These are phyloP conservation scores for Meredithiella fracta DNA, from an alignment of 2,329 filamentous ascomycete species.

Conservation along the genomic window DNA sequence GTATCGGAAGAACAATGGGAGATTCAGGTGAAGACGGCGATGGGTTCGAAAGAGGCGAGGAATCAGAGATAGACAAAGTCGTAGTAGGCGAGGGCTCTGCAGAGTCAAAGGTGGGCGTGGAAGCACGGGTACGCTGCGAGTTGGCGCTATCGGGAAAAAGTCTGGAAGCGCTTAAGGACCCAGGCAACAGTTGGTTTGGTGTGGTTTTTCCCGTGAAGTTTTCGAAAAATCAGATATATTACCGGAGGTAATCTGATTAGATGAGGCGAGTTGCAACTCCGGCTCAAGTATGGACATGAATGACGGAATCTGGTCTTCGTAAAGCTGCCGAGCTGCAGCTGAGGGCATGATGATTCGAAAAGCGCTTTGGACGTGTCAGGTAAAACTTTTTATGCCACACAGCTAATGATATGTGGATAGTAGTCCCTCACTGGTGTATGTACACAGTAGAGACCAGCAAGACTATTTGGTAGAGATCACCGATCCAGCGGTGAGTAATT, in stretches of 20 bases:
- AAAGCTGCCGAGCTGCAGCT: conserved; percentile 42
- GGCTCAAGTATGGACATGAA: conserved; percentile 63
- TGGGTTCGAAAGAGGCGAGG: conserved; percentile 73
- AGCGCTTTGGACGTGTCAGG: no score
- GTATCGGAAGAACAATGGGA: conserved; percentile 54
- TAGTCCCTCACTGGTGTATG: no score
- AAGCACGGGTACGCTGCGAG: conserved; percentile 25
- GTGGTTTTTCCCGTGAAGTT: neutral
- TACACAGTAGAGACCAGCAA: no score
- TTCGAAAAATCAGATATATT: neutral
- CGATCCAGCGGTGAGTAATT: no score
- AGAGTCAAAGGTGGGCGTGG: conserved; percentile 64
- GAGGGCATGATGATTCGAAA: conserved; percentile 37
- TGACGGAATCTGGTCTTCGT: conserved; percentile 56
- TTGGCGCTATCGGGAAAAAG: conserved; percentile 17
- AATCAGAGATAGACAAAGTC: conserved; percentile 82
- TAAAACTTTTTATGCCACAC: no score
- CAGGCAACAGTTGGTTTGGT: neutral
- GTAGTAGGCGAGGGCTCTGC: conserved; percentile 91
- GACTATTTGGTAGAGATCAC: no score
- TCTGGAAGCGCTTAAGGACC: neutral
- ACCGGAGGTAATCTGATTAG: neutral
- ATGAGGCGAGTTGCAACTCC: conserved; percentile 22
- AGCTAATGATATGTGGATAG: no score
- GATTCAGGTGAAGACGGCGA: conserved; percentile 91